phyloP scores from a whole-genome alignment of 1,284 basidiomycete genomes.

The Ceratobasidium sp. region DNA sequence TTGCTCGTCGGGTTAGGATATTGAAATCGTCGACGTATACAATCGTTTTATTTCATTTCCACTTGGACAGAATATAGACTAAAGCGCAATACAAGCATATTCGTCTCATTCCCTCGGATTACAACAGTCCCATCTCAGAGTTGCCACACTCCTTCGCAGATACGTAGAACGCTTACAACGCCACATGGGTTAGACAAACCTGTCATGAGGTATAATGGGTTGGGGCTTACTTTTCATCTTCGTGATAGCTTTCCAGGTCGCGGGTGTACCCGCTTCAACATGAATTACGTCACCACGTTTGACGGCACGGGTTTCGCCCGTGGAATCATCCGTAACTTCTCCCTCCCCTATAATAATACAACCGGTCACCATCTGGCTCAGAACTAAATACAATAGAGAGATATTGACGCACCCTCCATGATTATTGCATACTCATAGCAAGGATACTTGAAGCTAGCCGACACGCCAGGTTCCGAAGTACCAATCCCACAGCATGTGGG shows the following conservation, averaged over 20 bases:
- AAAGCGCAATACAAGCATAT: no score
- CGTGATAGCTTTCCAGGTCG: not conserved
- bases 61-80: no score
- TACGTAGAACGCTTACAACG: constrained; percentile 2
- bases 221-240: not conserved
- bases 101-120: no score
- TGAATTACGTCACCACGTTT: not conserved
- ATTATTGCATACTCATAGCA: not conserved
- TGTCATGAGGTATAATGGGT: no score
- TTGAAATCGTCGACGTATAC: no score
- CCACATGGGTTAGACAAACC: not conserved
- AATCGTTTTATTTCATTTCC: no score
- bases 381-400: not conserved
- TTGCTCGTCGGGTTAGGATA: no score
- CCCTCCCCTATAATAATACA: not conserved
- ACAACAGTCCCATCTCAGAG: not conserved
- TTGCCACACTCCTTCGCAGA: not conserved
- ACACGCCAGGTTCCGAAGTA: not conserved
- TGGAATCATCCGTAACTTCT: not conserved
- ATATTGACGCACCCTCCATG: not conserved
- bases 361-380: not conserved
- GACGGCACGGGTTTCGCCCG: not conserved
- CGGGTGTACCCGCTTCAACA: not conserved
- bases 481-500: not conserved
- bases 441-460: not conserved